phyloP scores from a whole-genome alignment of 192 early-diverging fungal genomes.

The Martensiomyces pterosporus region DNA sequence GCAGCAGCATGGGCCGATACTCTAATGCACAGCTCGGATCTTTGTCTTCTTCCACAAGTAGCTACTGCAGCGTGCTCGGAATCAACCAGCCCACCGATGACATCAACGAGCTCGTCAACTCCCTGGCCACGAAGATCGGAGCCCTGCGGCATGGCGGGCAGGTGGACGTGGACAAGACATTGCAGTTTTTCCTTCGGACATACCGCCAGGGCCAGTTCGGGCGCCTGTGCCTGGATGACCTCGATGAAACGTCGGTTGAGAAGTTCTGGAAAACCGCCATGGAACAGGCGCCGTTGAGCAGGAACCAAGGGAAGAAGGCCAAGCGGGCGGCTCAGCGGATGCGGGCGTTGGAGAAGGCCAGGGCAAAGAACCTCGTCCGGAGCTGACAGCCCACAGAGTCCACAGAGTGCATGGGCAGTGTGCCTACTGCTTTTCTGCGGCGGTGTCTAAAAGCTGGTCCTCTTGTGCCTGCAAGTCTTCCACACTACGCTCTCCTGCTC shows the following conservation, averaged over 20 bases:
- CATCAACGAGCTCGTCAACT: slow-evolving; percentile 58
- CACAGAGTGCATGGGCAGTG: too few relatives aligned
- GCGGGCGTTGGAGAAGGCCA: slow-evolving; percentile 30
- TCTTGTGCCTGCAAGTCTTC: too few relatives aligned
- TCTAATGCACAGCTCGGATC: neutral
- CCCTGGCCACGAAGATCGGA: slow-evolving; percentile 64
- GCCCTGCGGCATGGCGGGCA: slow-evolving; percentile 64
- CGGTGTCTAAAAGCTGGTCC: too few relatives aligned
- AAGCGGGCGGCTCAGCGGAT: slow-evolving; percentile 35
- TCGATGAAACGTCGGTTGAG: slow-evolving; percentile 52
- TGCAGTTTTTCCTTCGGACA: slow-evolving; percentile 66
- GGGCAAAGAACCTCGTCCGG: slow-evolving; percentile 8
- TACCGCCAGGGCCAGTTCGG: slow-evolving; percentile 87
- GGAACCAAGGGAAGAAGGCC: slow-evolving; percentile 43
- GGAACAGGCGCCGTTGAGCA: slow-evolving; percentile 26
- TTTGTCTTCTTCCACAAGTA: slow-evolving; percentile 11
- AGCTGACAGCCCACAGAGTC: too few relatives aligned
- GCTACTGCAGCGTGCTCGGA: slow-evolving; percentile 54
- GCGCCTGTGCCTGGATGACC: slow-evolving; percentile 75
- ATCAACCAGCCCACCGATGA: slow-evolving; percentile 67
- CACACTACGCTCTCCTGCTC: too few relatives aligned
- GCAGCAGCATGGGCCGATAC: too few relatives aligned
- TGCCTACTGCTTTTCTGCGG: too few relatives aligned
- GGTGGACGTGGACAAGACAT: slow-evolving; percentile 61
- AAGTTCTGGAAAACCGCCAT: slow-evolving; percentile 38